Evolutionary conservation across 202 grass and related monocot genomes (phyloP), one percentile per base, ranked within the genome.

Genomic region (Hordeum pubiflorum): DNA sequence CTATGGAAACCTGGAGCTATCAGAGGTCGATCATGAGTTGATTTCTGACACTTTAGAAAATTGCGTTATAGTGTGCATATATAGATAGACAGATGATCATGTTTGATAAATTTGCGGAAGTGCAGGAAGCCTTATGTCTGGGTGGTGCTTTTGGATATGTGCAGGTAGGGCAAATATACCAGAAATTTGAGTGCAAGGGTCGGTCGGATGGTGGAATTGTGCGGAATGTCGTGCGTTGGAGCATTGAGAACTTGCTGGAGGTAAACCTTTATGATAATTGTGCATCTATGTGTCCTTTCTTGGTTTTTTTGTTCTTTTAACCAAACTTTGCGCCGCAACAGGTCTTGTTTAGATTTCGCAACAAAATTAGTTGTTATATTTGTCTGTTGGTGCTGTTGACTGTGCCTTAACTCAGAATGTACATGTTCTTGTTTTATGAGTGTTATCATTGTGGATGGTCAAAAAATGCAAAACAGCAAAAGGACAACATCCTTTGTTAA

Each of bases 141-240:
- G 17, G 1, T 64, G 34, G 4, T 85, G 17, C 10, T 59, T 76
- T 86, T 72, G 18, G 37, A 36, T 74, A 23, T 87, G 48, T 59
- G 41, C 57, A 97, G 94, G 82, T 97, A n/a, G 94, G 94, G 27
- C 94, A 94, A 81, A 89, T 97, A 76, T 97, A 89, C 72, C 94
- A 97, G 84, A 97, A 97, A 72, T 97, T 97, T 8, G 92, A 97
- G 73, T 97, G 94, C 36, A 97, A 89, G 79, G 82, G 91, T 69
- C 72, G 56, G 12, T 86, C 76, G 31, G 85, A 89, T 72, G 92
- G 84, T 82, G 90, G 92, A 33, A 44, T 88, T 73, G 82, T 97
- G 79, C 85, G 86, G 44, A 97, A 97, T 84, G 92, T 97, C 44
- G 94, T 97, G 60, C 86, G 90, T 20, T 97, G 94, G 94, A 97